Evolutionary conservation across 495 filamentous ascomycete species (phyloP).

Genomic region (Lasiosphaeris hirsuta): DNA sequence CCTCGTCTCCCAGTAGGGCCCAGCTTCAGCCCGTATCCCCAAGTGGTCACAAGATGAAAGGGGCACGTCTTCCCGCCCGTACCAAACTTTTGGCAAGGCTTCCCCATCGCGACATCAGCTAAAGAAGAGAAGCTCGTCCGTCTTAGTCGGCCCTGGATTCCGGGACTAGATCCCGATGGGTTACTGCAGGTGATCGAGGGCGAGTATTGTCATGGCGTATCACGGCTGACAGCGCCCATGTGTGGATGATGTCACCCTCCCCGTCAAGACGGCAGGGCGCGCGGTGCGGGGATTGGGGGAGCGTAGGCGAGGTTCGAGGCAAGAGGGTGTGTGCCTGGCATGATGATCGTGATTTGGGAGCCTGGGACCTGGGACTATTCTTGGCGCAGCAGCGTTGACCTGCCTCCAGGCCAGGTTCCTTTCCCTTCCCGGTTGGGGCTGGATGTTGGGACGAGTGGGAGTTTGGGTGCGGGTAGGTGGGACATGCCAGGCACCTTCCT

Average conservation of each 20-base stretch:
- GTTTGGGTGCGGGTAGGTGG: no score
- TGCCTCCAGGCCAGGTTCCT: no score
- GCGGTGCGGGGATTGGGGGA: neutral
- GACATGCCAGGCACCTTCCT: neutral
- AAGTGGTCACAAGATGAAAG: no score
- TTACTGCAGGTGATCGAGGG: no score
- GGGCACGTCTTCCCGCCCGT: neutral
- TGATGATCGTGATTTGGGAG: neutral
- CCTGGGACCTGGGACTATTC: no score
- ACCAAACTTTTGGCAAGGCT: no score
- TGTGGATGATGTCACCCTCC: neutral
- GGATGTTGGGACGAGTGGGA: no score
- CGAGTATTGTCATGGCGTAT: no score
- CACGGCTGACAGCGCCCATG: neutral
- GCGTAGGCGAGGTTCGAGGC: neutral
- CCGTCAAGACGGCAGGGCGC: neutral
- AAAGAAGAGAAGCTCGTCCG: neutral
- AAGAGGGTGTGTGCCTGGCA: neutral
- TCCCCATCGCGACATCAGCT: neutral
- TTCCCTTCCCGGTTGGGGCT: no score
- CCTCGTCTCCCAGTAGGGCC: no score
- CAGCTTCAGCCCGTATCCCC: no score
- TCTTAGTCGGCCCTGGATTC: neutral
- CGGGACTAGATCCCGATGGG: neutral
- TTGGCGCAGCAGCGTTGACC: no score